Base-by-base conservation (phyloP, 1,139 yeast species). In the Suhomyces bolitotheri region DNA sequence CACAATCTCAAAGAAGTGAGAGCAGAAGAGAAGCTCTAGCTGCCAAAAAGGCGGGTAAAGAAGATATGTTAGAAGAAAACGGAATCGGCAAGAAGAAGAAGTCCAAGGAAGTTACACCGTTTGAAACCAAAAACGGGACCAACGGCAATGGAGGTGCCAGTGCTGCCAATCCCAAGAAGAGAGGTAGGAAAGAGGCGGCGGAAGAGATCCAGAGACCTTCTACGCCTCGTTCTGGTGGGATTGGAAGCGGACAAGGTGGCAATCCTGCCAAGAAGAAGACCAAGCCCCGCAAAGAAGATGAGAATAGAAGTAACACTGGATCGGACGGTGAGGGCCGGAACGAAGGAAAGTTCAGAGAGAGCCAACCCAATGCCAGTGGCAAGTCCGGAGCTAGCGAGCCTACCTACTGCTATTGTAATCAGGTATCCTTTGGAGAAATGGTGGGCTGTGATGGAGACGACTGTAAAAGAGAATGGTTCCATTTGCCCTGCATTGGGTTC, bases 361-460 rank as follows among this genome's bases (percentile, higher is more conserved):
- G 7, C 6, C 38, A 21, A n/a, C 41, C 38, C 7, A 16, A 16
- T 19, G 22, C 31, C 8, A 17, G 17, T 7, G 33, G 29, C 12
- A 36, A 29, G n/a, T 16, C 34, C 26, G 38, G 40, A 8, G 11
- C 43, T 8, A 47, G 45, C 31, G 96, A 92, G 54, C 96, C 95
- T 1, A 78, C 92, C 3, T 92, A 92, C 58, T 92, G 98, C 61
- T 88, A 88, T 62, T 92, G 98, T 66, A 88, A 89, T 58, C 96
- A 90, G 57, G 95, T 89, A 1, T 90, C 97, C 4, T 90, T 86
- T 59, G 98, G 98, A 13, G 97, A 92, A 55, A 92, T 92, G 98
- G 97, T 92, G 43, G 98, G 96, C 3, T 92, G 98, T 63, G 98
- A 92, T 56, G 96, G 96, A 3, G 92, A 85, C 31, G 81, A 83